Evolutionary conservation across 2,329 filamentous ascomycete genomes (phyloP), one percentile per base, ranked within the genome.

Genomic region (Scolecobasidium constrictum): DNA sequence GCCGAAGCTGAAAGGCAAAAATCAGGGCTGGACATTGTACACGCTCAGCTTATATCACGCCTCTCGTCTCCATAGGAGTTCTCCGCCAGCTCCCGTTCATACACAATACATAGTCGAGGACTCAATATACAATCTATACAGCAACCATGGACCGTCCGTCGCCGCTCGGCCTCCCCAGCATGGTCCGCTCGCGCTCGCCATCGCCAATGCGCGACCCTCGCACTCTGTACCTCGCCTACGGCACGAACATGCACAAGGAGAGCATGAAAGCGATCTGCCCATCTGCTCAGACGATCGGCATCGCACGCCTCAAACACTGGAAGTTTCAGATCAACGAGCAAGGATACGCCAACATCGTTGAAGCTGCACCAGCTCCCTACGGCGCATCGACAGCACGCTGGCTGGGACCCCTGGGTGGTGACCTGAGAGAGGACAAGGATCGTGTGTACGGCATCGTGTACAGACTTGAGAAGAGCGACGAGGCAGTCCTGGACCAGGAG

Each of bases 301-400:
- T 82, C 40, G 81, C 69, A 3, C 60, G 71, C 16, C 66, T 86
- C 3, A 53, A 57, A 1, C 63, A 64, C 33, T 81, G 77, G 66
- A 62, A 58, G 35, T 86, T 78, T 78, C 66, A 81, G 42, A 83
- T 86, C 63, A 81, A 78, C 53, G 58, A 64, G 36, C 69, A 79
- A 2, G 79, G 79, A 12, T 83, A 78, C 55, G 81, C 81, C 31
- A 86, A 84, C 53, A 64, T 85, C n/a, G 69, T 77, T 19, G 55
- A 57, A 40, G 12, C 31, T 20, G 26, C 38, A 9, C 20, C 36
- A 20, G 38, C 43, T 16, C 43, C 43, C 23, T 36, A 20, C 38
- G 21, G 20, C 5, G 22, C 36, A n/a, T n/a, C 17, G 15, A 45
- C 38, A 9, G 21, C 43, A 3, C 18, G 16, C 22, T 35, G 37